Evolutionary conservation across 441 rosid genomes (phyloP), one percentile per base, ranked within the genome.

Genomic region (Eutrema salsugineum): DNA sequence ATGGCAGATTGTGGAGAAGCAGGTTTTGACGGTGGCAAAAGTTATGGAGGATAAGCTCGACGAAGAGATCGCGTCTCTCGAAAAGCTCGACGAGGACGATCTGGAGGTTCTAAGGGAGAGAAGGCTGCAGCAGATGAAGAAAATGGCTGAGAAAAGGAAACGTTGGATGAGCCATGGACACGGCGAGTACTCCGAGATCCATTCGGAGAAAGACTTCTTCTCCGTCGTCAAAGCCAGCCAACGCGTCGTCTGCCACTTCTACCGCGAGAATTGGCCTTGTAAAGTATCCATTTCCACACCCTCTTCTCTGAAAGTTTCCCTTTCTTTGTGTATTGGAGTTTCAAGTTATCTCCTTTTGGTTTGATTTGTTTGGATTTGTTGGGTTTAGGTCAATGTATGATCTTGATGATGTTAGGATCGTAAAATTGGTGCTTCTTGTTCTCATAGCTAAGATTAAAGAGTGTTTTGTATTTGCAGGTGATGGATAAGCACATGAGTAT

Each of bases 231-330:
- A 91, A 68, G 93, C 91, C 33, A 94, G 97, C 68, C 97, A 91
- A 44, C 96, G 99, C 59, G 97, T 90, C 42, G 94, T 90, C 28
- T 91, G 97, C 71, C 99, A 94, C 66, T 94, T 92, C 77, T 90
- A 90, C 76, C 96, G 97, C 68, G 96, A 91, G 49, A 94, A 94
- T 77, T 94, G 97, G 97, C 99, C 97, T 24, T 92, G 97, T 85
- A 91, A 94, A 89, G 99, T 81, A 71, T 61, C 68, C 0, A 10
- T 60, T 48, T 58, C 3, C 27, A 24, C 17, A 14, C 5, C 5
- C 0, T 30, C 11, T 44, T 65, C 49, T 33, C 16, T 39, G 12
- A n/a, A 24, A 6, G 27, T 11, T 33, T 22, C 6, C 4, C 30
- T 12, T 54, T 1, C 11, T 53, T 28, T n/a, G 19, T 10, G 33